These are phyloP conservation scores for Apophysomyces sp. DNA, from an alignment of 371 early-diverging fungal genomes.

Conservation along the genomic window DNA sequence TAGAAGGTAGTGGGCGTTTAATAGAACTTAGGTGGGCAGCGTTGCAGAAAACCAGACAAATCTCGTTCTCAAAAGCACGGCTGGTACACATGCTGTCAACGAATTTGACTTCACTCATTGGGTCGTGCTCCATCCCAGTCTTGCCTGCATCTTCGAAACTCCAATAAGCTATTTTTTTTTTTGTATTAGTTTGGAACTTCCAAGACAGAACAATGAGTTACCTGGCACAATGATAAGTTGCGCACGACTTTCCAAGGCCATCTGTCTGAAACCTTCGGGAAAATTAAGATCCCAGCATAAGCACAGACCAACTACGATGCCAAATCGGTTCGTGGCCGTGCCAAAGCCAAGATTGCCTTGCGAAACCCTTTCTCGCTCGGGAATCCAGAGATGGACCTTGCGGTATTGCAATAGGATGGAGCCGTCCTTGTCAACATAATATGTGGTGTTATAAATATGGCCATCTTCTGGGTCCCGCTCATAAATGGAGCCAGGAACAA, in stretches of 20 bases:
- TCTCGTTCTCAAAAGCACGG: constrained; percentile 34
- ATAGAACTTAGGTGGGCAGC: constrained; percentile 11
- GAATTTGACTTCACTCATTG: constrained; percentile 24
- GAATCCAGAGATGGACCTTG: constrained; percentile 41
- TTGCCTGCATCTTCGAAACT: constrained; percentile 31
- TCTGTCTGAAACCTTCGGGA: constrained; percentile 31
- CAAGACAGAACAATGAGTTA: constrained; percentile 7
- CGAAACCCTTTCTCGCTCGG: constrained; percentile 26
- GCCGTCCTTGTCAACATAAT: constrained; percentile 39
- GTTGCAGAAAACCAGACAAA: constrained; percentile 34
- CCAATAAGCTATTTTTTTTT: constrained; percentile 36
- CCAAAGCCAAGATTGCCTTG: constrained; percentile 13
- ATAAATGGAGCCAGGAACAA: constrained; percentile 34
- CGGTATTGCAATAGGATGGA: constrained; percentile 26
- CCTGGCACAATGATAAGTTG: constrained; percentile 39
- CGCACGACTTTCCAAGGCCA: constrained; percentile 28
- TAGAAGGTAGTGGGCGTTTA: constrained; percentile 17
- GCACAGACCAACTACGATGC: constrained; percentile 30
- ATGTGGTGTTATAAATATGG: constrained; percentile 25
- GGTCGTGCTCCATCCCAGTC: constrained; percentile 16
- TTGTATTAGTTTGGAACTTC: too few relatives aligned
- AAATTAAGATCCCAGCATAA: constrained; percentile 40
- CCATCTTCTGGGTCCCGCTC: constrained; percentile 27
- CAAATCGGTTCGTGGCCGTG: constrained; percentile 34
- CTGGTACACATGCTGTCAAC: constrained; percentile 24